Percentiles rank a stretch among this genome's conserved stretches.
phyloP scores from a whole-genome alignment of 2,329 filamentous ascomycete genomes.

The Cercospora berteroae region DNA sequence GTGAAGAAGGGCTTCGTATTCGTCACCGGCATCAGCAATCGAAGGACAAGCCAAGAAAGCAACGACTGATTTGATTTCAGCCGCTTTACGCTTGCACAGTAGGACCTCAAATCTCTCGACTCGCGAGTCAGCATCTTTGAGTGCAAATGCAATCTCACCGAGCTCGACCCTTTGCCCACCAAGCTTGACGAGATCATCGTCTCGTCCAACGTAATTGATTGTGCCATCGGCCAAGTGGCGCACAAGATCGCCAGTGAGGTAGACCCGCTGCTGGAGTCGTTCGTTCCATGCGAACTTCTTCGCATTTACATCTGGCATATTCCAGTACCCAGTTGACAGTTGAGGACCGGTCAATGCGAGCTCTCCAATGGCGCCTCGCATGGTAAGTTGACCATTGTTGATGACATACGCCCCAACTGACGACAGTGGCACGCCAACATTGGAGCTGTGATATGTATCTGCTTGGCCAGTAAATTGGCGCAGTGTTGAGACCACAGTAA shows the following conservation, averaged over 20 bases:
- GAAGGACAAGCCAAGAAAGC: slow-evolving; percentile 20
- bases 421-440: slow-evolving; percentile 14
- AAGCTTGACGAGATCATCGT: slow-evolving; percentile 76
- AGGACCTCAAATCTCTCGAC: slow-evolving; percentile 18
- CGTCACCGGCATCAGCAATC: background rate
- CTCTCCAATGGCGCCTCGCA: slow-evolving; percentile 31
- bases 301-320: slow-evolving; percentile 34
- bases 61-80: slow-evolving; percentile 13
- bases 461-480: slow-evolving; percentile 16
- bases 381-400: slow-evolving; percentile 10
- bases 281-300: slow-evolving; percentile 41
- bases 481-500: slow-evolving; percentile 20
- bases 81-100: slow-evolving; percentile 12
- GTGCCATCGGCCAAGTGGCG: slow-evolving; percentile 39
- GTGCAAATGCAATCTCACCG: slow-evolving; percentile 60
- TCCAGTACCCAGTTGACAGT: slow-evolving; percentile 36
- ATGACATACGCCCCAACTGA: slow-evolving; percentile 17
- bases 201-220: slow-evolving; percentile 59
- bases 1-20: background rate
- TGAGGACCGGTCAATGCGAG: slow-evolving; percentile 36
- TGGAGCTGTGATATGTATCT: slow-evolving; percentile 19
- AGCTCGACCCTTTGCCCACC: slow-evolving; percentile 75
- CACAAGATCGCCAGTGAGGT: slow-evolving; percentile 30
- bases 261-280: slow-evolving; percentile 48
- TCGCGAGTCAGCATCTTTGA: slow-evolving; percentile 14